A percentile compares a stretch with the other conserved stretches of the same genome.
phyloP scores from a whole-genome alignment of 768 basidiomycete species.

The Psilocybe subaeruginosa region DNA sequence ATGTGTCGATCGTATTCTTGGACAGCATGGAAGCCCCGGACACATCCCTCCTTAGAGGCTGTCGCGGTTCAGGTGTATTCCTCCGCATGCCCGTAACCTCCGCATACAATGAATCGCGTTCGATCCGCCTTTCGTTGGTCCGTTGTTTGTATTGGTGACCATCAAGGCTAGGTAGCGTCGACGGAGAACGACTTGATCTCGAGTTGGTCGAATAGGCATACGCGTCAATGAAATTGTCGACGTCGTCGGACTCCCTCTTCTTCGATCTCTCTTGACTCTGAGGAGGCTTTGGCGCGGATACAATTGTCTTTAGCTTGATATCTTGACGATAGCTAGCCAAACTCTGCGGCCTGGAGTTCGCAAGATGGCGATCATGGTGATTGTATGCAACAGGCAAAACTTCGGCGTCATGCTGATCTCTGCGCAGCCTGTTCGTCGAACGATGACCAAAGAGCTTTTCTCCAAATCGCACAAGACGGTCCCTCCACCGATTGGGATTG shows the following conservation, averaged over 20 bases:
- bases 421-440: conserved; percentile 25
- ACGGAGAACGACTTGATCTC: conserved; percentile 40
- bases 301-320: conserved; percentile 52
- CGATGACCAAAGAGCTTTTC: conserved; percentile 59
- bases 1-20: conserved; percentile 17
- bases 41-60: conserved; percentile 56
- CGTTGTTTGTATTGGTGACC: conserved; percentile 23
- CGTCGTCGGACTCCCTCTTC: conserved; percentile 45
- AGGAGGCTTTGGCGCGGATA: conserved; percentile 25
- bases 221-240: conserved; percentile 57
- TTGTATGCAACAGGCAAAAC: conserved; percentile 28
- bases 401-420: conserved; percentile 14
- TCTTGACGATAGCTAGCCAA: conserved; percentile 35
- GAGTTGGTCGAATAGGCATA: conserved; percentile 49
- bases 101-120: conserved; percentile 59
- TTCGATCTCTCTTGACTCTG: conserved; percentile 21
- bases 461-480: conserved; percentile 57
- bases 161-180: conserved; percentile 42
- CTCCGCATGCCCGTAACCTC: conserved; percentile 68
- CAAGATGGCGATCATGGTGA: conserved; percentile 19
- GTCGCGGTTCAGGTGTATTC: conserved; percentile 69
- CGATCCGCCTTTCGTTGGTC: conserved; percentile 25
- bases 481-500: conserved; percentile 53
- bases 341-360: conserved; percentile 16
- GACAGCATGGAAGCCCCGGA: conserved; percentile 24